Base-by-base conservation (phyloP, 495 filamentous ascomycete genomes). In the Friedmanniomyces simplex region DNA sequence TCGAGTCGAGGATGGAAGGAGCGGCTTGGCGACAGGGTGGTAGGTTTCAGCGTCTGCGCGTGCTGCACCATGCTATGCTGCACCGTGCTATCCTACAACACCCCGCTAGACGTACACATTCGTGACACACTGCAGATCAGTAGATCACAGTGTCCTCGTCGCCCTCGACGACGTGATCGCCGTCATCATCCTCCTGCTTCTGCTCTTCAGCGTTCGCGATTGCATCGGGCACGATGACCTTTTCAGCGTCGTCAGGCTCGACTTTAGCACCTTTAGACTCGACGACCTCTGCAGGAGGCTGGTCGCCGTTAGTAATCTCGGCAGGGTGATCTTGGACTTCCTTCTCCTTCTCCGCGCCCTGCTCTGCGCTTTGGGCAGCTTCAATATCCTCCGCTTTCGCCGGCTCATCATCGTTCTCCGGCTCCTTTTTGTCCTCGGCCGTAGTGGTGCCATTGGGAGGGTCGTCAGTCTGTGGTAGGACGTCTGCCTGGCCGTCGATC, bases 141-240 rank as follows among this genome's bases (percentile, higher is more conserved):
- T 62, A 58, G 39, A 61, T 57, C 10, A 61, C 69, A 14, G 70
- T 69, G 50, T 73, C 70, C 49, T 73, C 70, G 43, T 64, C 67
- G 24, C 68, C 70, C 49, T 73, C 70, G n/a, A 70, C 41, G 1
- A 73, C 59, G 41, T 69, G 67, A 25, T 71, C 68, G 18, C 57
- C 67, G 39, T 54, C 63, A 1, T 72, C 68, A 20, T 71, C 69
- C 36, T 57, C 51, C 18, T 54, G 21, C n/a, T 67, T 66, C 50
- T 34, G 24, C 24, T 52, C 47, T 3, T 6, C 52, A 21, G 18
- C 25, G 32, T 11, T 13, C 2, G 21, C 16, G 21, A 21, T 24
- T 4, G 4, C 32, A 5, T 54, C 25, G 32, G 5, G 16, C 18
- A 26, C 20, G 7, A 16, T 49, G 21, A 6, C 46, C 46, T 32